Evolutionary conservation across 352 stramenopile genomes (phyloP).

Genomic region (Globisporangium solare): DNA sequence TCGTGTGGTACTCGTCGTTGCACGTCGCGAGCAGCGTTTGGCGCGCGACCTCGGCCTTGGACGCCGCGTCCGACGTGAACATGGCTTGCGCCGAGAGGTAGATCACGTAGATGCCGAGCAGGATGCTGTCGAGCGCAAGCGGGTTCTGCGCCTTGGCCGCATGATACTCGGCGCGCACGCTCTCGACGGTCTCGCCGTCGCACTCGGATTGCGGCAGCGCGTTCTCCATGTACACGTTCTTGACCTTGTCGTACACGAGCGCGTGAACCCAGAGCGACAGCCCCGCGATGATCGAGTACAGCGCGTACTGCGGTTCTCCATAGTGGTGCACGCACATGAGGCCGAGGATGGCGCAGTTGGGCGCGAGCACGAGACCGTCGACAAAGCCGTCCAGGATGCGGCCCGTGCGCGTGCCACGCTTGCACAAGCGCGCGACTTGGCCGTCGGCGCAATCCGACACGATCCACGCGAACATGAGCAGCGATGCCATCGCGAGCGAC

Average conservation of each 20-base stretch:
- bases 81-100: slow-evolving; percentile 62
- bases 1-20: slow-evolving; percentile 52
- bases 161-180: slow-evolving; percentile 62
- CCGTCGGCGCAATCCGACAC: slow-evolving; percentile 83
- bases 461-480: slow-evolving; percentile 83
- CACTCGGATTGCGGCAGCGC: slow-evolving; percentile 71
- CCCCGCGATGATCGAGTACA: slow-evolving; percentile 45
- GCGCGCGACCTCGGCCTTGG: slow-evolving; percentile 52
- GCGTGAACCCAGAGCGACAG: slow-evolving; percentile 78
- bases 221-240: slow-evolving; percentile 88
- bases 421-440: slow-evolving; percentile 78
- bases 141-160: slow-evolving; percentile 59
- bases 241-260: slow-evolving; percentile 84
- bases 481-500: slow-evolving; percentile 44
- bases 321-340: slow-evolving; percentile 56
- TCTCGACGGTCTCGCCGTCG: slow-evolving; percentile 77
- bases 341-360: slow-evolving; percentile 65
- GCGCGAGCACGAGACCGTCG: slow-evolving; percentile 67
- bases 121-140: slow-evolving; percentile 54
- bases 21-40: slow-evolving; percentile 56
- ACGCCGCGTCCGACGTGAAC: slow-evolving; percentile 63
- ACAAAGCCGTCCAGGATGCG: slow-evolving; percentile 78
- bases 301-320: slow-evolving; percentile 38
- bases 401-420: slow-evolving; percentile 73
- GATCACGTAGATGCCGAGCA: slow-evolving; percentile 76